Base-by-base conservation (phyloP, 2,329 filamentous ascomycete genomes). In the Diaporthe citriasiana region DNA sequence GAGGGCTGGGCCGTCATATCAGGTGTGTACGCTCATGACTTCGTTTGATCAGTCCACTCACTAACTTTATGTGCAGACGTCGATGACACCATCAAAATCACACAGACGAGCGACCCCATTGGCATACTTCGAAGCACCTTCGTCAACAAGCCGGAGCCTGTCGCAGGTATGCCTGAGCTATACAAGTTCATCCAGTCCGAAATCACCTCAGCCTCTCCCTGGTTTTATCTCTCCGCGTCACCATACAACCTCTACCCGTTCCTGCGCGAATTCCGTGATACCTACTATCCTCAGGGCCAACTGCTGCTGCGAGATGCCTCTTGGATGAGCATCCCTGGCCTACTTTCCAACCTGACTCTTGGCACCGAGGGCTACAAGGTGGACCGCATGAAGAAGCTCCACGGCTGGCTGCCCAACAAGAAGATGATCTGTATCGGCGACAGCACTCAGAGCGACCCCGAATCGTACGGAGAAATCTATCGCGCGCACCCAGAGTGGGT, bases 201-300 rank as follows among this genome's bases (percentile, higher is more conserved):
- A 5, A 79, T 92, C 33, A 85, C 87, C 1, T 80, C 88, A 12
- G 86, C 88, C 12, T 93, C 95, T 1, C 90, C 95, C 0, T 98
- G 94, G 89, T 98, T 97, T 86, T 98, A 98, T 83, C 89, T 98
- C 60, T 97, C 94, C 0, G 95, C 96, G 0, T 97, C 95, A 0
- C 96, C 96, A 0, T 98, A 98, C 86, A 98, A 97, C 78, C 89
- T 98, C 13, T 98, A 98, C 80, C 93, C 94, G 0, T 97, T 98
- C 83, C 88, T 98, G 33, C 92, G 89, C 72, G 82, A 87, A 0
- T 98, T 98, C 83, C 88, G 95, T 47, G 85, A 92, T 71, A 81
- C 87, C 1, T 85, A 93, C 82, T 98, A 92, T 80, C 94, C 93
- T 0, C 89, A 88, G 3, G 96, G 96, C 15, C 94, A 94, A 33